Conservation (phyloP, 2,329 filamentous ascomycete species). For the Pezicula carpinea region DNA sequence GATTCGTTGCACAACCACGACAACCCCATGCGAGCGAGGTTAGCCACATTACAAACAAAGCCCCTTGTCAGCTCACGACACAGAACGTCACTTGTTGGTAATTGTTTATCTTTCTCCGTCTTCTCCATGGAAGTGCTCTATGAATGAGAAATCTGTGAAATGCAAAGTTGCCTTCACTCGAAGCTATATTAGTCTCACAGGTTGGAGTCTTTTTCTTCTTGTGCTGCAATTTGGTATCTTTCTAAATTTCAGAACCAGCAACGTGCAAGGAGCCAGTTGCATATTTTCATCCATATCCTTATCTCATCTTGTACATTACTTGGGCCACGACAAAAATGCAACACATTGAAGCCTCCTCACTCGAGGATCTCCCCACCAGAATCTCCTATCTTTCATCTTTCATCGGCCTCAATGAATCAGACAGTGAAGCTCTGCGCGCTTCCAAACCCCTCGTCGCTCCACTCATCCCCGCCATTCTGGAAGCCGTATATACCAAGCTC, state of each 20-base stretch:
- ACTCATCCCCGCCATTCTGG: slow-evolving; percentile 78
- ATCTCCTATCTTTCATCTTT: slow-evolving; percentile 24
- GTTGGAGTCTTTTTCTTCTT: too few species aligned
- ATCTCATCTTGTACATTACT: not conserved
- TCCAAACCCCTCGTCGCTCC: slow-evolving; percentile 32
- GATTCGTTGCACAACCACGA: too few species aligned
- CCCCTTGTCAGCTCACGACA: not conserved
- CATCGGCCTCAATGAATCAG: slow-evolving; percentile 21
- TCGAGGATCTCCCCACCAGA: slow-evolving; percentile 19
- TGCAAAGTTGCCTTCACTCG: too few species aligned
- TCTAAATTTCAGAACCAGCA: too few species aligned
- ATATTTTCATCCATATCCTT: not conserved
- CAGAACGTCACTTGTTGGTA: not conserved
- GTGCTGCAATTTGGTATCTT: too few species aligned
- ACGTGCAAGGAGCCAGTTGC: not conserved
- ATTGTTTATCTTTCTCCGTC: not conserved
- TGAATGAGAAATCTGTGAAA: not conserved
- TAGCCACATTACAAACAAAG: too few species aligned
- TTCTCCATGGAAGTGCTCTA: slow-evolving; percentile 5
- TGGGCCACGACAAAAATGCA: slow-evolving; percentile 19
- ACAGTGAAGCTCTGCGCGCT: slow-evolving; percentile 25
- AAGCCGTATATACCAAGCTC: slow-evolving; percentile 80
- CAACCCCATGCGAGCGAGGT: too few species aligned
- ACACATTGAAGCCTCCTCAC: slow-evolving; percentile 22
- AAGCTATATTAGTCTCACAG: too few species aligned